A percentile compares a stretch with the other conserved stretches of the same genome.
phyloP scores from a whole-genome alignment of 2,329 filamentous ascomycete species.

The Colletotrichum salicis region DNA sequence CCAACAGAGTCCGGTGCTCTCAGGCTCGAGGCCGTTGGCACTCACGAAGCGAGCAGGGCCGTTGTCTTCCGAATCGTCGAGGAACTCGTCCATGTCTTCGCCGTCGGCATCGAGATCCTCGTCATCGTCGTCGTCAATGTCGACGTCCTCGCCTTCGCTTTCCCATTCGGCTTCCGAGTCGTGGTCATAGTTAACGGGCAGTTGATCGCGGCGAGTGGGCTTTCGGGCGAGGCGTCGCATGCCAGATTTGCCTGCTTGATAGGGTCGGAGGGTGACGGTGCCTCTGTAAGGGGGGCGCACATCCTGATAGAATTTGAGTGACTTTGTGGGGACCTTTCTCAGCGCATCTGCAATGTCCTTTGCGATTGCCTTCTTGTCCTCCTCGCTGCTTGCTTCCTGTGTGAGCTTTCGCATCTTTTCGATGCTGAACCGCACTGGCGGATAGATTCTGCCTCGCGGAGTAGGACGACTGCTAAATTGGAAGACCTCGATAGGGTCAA shows the following conservation, averaged over 20 bases:
- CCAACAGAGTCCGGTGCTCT: conserved; percentile 86
- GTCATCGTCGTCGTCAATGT: conserved; percentile 73
- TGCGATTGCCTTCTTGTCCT: conserved; percentile 46
- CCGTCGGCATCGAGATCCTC: conserved; percentile 81
- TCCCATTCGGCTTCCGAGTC: conserved; percentile 91
- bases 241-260: conserved; percentile 54
- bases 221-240: conserved; percentile 63
- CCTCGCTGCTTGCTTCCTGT: conserved; percentile 51
- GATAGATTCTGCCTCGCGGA: conserved; percentile 58
- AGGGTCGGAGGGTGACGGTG: conserved; percentile 72
- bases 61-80: conserved; percentile 85
- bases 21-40: conserved; percentile 78
- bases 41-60: conserved; percentile 65
- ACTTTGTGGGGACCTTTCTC: conserved; percentile 69
- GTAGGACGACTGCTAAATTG: conserved; percentile 51
- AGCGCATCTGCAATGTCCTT: conserved; percentile 53
- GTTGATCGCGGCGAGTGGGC: conserved; percentile 63
- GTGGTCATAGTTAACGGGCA: conserved; percentile 80
- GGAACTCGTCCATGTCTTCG: conserved; percentile 89
- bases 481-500: conserved; percentile 59
- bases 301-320: conserved; percentile 70
- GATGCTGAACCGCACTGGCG: conserved; percentile 71
- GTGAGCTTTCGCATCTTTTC: conserved; percentile 61
- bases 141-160: conserved; percentile 76
- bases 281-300: conserved; percentile 78